These are phyloP conservation scores for Polygonum aviculare DNA, from an alignment of 148 eudicot species.

Conservation along the genomic window DNA sequence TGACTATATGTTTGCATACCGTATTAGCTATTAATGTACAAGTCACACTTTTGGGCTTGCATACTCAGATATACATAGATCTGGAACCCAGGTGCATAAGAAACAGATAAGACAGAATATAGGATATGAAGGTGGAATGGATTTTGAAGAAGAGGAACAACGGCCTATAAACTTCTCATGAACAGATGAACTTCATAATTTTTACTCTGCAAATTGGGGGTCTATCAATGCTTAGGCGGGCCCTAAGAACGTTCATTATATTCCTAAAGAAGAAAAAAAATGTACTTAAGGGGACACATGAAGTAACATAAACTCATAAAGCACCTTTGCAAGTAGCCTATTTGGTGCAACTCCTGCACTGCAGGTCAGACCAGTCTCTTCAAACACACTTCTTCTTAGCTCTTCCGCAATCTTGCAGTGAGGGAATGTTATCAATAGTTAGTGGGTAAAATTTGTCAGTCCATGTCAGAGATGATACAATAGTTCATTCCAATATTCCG, in stretches of 20 bases:
- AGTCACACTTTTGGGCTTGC: neutral
- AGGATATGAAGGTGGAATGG: neutral
- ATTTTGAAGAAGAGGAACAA: neutral
- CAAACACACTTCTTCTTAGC: conserved; percentile 59
- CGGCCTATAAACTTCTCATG: neutral
- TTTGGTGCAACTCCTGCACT: conserved; percentile 97
- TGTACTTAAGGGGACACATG: neutral
- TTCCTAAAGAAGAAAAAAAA: neutral
- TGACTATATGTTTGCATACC: too few relatives aligned
- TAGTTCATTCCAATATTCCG: neutral
- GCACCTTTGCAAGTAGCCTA: conserved; percentile 91
- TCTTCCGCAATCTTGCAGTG: conserved; percentile 77
- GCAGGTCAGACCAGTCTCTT: conserved; percentile 92
- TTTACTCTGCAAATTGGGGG: neutral
- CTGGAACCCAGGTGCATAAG: neutral
- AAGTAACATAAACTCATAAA: neutral
- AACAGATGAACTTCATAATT: neutral
- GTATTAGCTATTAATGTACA: neutral
- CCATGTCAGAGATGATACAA: neutral
- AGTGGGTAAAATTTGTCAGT: conserved; percentile 1
- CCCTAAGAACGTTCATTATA: neutral
- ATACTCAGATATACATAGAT: neutral
- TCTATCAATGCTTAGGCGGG: neutral
- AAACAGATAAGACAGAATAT: neutral
- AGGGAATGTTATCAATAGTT: conserved; percentile 4